phyloP scores from a whole-genome alignment of 352 stramenopile genomes.

The Phytophthora sp. region DNA sequence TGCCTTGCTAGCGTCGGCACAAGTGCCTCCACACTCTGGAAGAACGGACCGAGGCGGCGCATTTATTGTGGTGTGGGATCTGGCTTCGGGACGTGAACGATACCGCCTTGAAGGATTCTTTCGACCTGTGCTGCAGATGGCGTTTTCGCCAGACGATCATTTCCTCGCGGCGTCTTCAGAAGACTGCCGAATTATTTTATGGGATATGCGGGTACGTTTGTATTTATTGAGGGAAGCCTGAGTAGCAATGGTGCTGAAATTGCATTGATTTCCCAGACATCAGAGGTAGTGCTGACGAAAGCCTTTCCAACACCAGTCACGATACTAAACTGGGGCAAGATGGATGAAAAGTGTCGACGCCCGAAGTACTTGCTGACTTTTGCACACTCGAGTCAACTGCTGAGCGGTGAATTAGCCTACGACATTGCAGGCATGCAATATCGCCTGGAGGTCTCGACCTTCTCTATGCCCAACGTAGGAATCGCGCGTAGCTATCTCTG shows the following conservation, averaged over 20 bases:
- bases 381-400: conserved; percentile 70
- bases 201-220: conserved; percentile 69
- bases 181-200: conserved; percentile 73
- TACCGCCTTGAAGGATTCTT: conserved; percentile 69
- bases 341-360: conserved; percentile 71
- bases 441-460: conserved; percentile 65
- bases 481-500: conserved; percentile 77
- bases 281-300: conserved; percentile 72
- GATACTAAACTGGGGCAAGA: conserved; percentile 71
- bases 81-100: conserved; percentile 43
- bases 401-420: conserved; percentile 68
- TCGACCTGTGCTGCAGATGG: conserved; percentile 64
- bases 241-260: too few species aligned
- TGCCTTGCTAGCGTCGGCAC: conserved; percentile 49
- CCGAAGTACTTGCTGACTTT: conserved; percentile 75
- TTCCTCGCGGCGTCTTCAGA: conserved; percentile 73
- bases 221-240: background rate
- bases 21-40: conserved; percentile 45
- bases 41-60: conserved; percentile 27
- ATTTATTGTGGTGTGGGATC: conserved; percentile 38
- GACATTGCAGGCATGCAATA: conserved; percentile 85
- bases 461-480: conserved; percentile 75
- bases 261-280: too few species aligned
- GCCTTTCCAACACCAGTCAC: conserved; percentile 64
- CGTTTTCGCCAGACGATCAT: conserved; percentile 80